phyloP scores from a whole-genome alignment of 2,329 filamentous ascomycete genomes.

The Stemphylium beticola region DNA sequence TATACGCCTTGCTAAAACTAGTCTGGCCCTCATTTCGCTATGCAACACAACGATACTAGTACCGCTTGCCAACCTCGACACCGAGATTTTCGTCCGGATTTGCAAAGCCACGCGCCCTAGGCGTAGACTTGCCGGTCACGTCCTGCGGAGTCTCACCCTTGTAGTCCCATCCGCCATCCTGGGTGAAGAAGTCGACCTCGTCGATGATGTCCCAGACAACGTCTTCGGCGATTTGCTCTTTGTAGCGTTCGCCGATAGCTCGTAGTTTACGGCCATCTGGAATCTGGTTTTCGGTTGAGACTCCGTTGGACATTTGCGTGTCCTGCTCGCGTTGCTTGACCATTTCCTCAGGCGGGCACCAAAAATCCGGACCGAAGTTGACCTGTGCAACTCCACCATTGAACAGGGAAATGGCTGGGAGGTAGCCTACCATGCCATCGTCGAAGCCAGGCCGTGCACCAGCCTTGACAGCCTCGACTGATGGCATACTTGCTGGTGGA shows the following conservation, averaged over 20 bases:
- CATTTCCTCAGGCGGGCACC: constrained; percentile 76
- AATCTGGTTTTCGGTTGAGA: constrained; percentile 17
- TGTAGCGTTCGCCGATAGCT: constrained; percentile 78
- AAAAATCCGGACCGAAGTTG: constrained; percentile 94
- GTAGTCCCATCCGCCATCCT: constrained; percentile 62
- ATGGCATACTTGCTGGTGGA: constrained; percentile 82
- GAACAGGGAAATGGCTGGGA: constrained; percentile 91
- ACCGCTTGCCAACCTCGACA: constrained; percentile 45
- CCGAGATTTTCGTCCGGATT: constrained; percentile 48
- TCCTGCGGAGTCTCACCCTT: constrained; percentile 44
- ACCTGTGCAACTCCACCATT: constrained; percentile 88
- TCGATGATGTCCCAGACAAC: constrained; percentile 92
- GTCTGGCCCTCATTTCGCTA: neutral
- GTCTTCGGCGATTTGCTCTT: constrained; percentile 94
- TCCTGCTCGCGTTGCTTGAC: constrained; percentile 47
- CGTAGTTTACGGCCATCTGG: constrained; percentile 53
- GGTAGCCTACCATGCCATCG: constrained; percentile 94
- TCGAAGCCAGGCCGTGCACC: constrained; percentile 87
- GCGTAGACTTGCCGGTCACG: constrained; percentile 44
- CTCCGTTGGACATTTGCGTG: constrained; percentile 36
- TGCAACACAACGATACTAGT: constrained; percentile 19
- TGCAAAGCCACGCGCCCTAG: constrained; percentile 45
- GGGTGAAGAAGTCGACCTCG: constrained; percentile 88
- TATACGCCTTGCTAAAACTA: constrained; percentile 13
- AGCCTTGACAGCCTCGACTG: constrained; percentile 69